phyloP scores from a whole-genome alignment of 257 asterid genomes.

The Solanum okadae region DNA sequence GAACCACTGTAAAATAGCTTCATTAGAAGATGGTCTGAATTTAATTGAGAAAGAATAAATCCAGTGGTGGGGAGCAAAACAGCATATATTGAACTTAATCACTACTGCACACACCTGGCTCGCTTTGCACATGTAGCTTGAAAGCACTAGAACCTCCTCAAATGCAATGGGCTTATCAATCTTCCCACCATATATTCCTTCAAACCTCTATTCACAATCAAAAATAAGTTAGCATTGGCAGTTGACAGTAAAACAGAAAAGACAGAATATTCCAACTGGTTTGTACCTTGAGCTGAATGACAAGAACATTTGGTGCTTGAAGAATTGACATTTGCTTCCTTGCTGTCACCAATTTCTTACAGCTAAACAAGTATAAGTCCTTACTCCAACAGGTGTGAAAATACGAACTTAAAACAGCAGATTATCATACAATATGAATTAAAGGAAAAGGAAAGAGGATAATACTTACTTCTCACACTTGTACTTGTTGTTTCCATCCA shows the following conservation, averaged over 20 bases:
- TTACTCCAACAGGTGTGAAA: conserved; percentile 1
- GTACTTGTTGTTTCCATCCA: conserved; percentile 92
- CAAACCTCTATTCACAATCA: conserved; percentile 63
- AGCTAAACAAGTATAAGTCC: conserved; percentile 52
- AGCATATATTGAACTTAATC: neutral
- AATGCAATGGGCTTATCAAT: conserved; percentile 72
- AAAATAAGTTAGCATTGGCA: neutral
- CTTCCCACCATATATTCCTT: conserved; percentile 81
- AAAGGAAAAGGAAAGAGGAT: neutral
- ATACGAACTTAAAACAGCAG: neutral
- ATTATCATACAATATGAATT: neutral
- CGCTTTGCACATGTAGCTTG: conserved; percentile 82
- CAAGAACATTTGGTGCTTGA: conserved; percentile 96
- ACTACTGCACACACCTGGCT: conserved; percentile 48
- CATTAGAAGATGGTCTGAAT: neutral
- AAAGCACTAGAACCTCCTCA: conserved; percentile 68
- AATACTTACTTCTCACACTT: conserved; percentile 81
- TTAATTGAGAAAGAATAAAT: neutral
- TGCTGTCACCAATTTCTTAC: conserved; percentile 92
- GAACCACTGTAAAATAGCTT: neutral
- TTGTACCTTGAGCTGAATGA: conserved; percentile 86
- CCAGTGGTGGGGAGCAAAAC: neutral
- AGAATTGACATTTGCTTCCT: conserved; percentile 91
- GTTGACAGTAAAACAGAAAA: neutral
- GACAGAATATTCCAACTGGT: neutral